Percentiles rank a stretch among this genome's conserved stretches.
Conservation (phyloP, 768 basidiomycete species). For the Termitomyces sp. region DNA sequence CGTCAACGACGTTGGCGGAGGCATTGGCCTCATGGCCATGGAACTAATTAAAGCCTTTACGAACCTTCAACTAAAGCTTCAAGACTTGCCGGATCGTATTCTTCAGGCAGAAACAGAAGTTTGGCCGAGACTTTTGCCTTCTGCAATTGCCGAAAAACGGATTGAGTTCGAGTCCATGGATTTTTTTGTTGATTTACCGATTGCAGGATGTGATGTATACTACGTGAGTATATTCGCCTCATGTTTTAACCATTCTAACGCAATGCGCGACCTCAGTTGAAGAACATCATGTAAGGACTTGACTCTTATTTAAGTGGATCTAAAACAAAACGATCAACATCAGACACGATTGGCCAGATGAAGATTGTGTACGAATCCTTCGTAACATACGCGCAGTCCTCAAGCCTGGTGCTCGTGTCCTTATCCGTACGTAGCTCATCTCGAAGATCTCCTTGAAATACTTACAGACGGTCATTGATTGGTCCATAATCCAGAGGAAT, state of each 20-base stretch:
- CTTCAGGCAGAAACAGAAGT: not conserved
- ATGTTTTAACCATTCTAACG: not conserved
- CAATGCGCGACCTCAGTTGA: not conserved
- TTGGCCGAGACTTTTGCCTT: not conserved
- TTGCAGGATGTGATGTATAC: not conserved
- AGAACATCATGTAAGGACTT: not conserved
- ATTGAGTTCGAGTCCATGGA: not conserved
- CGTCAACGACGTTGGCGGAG: not conserved
- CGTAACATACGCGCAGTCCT: not conserved
- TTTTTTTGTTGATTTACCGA: not conserved
- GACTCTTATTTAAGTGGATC: not conserved
- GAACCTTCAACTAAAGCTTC: not conserved
- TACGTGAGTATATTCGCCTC: not conserved
- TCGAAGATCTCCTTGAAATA: not conserved
- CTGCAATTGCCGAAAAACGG: not conserved
- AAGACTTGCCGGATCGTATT: not conserved
- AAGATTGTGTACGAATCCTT: not conserved
- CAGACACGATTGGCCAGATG: not conserved
- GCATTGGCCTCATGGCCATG: not conserved
- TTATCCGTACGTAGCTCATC: not conserved
- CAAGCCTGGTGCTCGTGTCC: not conserved
- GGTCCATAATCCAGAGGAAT: not conserved
- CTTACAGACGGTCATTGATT: not conserved
- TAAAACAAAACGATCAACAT: not conserved
- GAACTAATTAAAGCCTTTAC: not conserved